Evolutionary conservation across 2,329 filamentous ascomycete species (phyloP).

Genomic region (Xylariaceae sp.): DNA sequence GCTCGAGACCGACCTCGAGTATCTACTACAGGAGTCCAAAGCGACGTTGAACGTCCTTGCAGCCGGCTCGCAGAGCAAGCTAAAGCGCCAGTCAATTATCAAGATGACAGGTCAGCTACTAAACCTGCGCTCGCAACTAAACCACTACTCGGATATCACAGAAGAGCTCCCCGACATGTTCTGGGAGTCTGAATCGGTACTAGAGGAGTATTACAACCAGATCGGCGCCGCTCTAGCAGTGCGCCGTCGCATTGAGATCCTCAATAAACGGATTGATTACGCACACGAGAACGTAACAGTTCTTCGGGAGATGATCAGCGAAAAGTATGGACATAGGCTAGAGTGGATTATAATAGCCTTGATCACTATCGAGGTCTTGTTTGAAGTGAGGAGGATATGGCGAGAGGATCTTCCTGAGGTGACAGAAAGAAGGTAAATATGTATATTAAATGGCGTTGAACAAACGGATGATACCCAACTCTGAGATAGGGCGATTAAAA

Average conservation of each 20-base stretch:
- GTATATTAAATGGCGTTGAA: too few species aligned
- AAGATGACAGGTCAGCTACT: slow-evolving; percentile 92
- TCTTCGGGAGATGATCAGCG: slow-evolving; percentile 80
- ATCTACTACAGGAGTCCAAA: slow-evolving; percentile 84
- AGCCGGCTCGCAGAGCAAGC: slow-evolving; percentile 57
- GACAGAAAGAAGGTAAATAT: slow-evolving; percentile 1
- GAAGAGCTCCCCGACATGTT: slow-evolving; percentile 94
- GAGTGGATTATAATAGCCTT: slow-evolving; percentile 96
- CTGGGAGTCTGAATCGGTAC: slow-evolving; percentile 91
- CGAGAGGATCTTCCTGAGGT: slow-evolving; percentile 23
- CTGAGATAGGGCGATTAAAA: too few species aligned
- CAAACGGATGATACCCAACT: too few species aligned
- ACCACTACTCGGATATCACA: slow-evolving; percentile 94
- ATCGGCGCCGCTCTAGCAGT: slow-evolving; percentile 89
- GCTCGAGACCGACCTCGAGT: slow-evolving; percentile 75
- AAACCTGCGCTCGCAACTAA: slow-evolving; percentile 84
- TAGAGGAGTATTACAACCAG: slow-evolving; percentile 94
- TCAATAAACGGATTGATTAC: slow-evolving; percentile 98
- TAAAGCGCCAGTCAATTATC: slow-evolving; percentile 76
- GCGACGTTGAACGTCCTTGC: slow-evolving; percentile 72
- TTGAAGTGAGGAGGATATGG: slow-evolving; percentile 60
- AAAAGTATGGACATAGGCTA: slow-evolving; percentile 82
- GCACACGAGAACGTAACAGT: slow-evolving; percentile 93
- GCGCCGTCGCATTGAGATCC: slow-evolving; percentile 79
- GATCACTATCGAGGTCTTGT: slow-evolving; percentile 87